Percentiles rank a stretch among this genome's conserved stretches.
Conservation (phyloP, 2,329 filamentous ascomycete species). For the Colletotrichum gigasporum region DNA sequence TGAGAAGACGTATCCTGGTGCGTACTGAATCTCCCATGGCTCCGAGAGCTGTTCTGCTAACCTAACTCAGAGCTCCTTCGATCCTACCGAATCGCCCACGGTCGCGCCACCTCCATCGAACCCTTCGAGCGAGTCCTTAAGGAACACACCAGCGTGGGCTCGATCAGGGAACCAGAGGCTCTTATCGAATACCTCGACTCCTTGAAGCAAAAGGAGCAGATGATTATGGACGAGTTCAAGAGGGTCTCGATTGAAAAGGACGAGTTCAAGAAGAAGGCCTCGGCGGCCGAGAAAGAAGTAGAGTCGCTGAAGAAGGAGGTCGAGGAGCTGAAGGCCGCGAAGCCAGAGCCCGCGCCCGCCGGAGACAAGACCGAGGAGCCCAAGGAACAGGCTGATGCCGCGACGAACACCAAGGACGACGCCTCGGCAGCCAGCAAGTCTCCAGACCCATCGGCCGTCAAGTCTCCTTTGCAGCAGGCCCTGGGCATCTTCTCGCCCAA, state of each 20-base stretch:
- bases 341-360: slow-evolving; percentile 37
- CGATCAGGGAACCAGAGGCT: slow-evolving; percentile 85
- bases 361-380: slow-evolving; percentile 40
- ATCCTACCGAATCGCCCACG: slow-evolving; percentile 91
- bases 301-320: slow-evolving; percentile 66
- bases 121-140: slow-evolving; percentile 91
- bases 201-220: slow-evolving; percentile 84
- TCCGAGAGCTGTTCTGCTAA: neutral
- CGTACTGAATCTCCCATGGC: slow-evolving; percentile 24
- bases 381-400: slow-evolving; percentile 21
- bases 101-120: slow-evolving; percentile 86
- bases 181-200: slow-evolving; percentile 92
- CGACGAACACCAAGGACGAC: slow-evolving; percentile 39
- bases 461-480: slow-evolving; percentile 58
- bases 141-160: slow-evolving; percentile 91
- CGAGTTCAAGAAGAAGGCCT: slow-evolving; percentile 78
- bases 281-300: slow-evolving; percentile 75
- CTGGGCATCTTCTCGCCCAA: slow-evolving; percentile 60
- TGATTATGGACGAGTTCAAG: slow-evolving; percentile 95
- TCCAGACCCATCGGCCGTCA: slow-evolving; percentile 43
- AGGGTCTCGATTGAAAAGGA: slow-evolving; percentile 85
- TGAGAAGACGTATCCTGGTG: slow-evolving; percentile 87
- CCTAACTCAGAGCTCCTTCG: slow-evolving; percentile 76
- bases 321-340: slow-evolving; percentile 51
- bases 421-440: slow-evolving; percentile 29